phyloP scores from a whole-genome alignment of 768 basidiomycete species.

The Serpula lacrymans region DNA sequence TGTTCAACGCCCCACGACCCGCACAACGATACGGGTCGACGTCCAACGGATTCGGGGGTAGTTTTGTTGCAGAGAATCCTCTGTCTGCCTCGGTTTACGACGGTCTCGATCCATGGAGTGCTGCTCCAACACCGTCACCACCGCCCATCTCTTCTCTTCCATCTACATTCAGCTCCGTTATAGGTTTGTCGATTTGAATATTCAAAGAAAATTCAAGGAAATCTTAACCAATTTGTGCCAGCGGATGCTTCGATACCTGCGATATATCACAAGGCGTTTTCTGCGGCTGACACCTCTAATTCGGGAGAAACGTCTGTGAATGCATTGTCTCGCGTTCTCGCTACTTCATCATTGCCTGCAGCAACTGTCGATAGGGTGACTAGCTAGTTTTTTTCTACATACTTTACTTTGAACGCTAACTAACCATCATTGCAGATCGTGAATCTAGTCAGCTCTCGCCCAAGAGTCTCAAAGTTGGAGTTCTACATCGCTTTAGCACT shows the following conservation, averaged over 20 bases:
- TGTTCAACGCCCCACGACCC: constrained; percentile 85
- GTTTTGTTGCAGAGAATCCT: constrained; percentile 77
- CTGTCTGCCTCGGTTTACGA: constrained; percentile 72
- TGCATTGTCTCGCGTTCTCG: constrained; percentile 74
- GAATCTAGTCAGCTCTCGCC: constrained; percentile 77
- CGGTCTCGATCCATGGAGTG: constrained; percentile 73
- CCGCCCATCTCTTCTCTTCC: constrained; percentile 52
- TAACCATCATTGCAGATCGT: constrained; percentile 66
- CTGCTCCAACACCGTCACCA: constrained; percentile 67
- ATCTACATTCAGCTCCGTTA: constrained; percentile 63
- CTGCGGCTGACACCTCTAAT: constrained; percentile 65
- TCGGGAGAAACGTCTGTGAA: constrained; percentile 81
- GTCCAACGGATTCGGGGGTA: constrained; percentile 61
- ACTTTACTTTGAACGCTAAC: constrained; percentile 2
- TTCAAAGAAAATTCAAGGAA: no score
- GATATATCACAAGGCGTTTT: constrained; percentile 72
- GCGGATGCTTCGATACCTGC: constrained; percentile 79
- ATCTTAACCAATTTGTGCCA: constrained; percentile 26
- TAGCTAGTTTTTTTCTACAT: constrained; percentile 7
- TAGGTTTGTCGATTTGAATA: constrained; percentile 42
- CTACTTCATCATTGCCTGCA: constrained; percentile 76
- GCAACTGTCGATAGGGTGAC: constrained; percentile 79
- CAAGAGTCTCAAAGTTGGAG: constrained; percentile 82
- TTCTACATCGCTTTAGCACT: constrained; percentile 90
- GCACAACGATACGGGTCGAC: constrained; percentile 62